A percentile compares a stretch with the other conserved stretches of the same genome.
phyloP scores from a whole-genome alignment of 805 yeast genomes.

The Candida rishiriensis region DNA sequence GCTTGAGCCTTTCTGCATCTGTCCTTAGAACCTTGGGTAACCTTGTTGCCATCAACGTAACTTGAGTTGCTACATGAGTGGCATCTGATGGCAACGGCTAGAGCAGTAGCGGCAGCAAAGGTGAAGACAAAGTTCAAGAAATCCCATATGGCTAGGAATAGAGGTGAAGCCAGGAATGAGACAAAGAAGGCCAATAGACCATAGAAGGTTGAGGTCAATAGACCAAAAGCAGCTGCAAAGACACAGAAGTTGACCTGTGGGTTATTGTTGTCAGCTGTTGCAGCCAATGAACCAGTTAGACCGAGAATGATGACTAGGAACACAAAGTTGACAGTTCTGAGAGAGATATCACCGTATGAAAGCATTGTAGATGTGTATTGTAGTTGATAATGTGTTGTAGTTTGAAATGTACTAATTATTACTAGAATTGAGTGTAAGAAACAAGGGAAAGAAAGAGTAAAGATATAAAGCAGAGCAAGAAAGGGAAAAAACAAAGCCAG shows the following conservation, averaged over 20 bases:
- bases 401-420: background rate
- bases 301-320: slow-evolving; percentile 80
- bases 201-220: slow-evolving; percentile 75
- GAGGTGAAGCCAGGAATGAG: slow-evolving; percentile 82
- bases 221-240: slow-evolving; percentile 83
- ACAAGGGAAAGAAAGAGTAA: background rate
- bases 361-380: background rate
- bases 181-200: slow-evolving; percentile 75
- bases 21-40: slow-evolving; percentile 69
- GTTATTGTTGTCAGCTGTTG: slow-evolving; percentile 47
- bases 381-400: background rate
- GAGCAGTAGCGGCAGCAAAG: slow-evolving; percentile 89
- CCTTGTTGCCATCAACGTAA: slow-evolving; percentile 62
- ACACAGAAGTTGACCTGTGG: slow-evolving; percentile 88
- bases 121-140: slow-evolving; percentile 88
- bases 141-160: slow-evolving; percentile 69
- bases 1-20: slow-evolving; percentile 97
- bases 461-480: background rate
- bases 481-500: too few relatives aligned
- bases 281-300: slow-evolving; percentile 82
- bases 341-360: slow-evolving; percentile 54
- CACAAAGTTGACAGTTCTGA: slow-evolving; percentile 71
- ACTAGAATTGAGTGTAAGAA: background rate
- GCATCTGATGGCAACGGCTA: slow-evolving; percentile 83
- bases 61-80: slow-evolving; percentile 76